Base-by-base conservation (phyloP, 768 basidiomycete genomes). In the Austroboletus festivus region DNA sequence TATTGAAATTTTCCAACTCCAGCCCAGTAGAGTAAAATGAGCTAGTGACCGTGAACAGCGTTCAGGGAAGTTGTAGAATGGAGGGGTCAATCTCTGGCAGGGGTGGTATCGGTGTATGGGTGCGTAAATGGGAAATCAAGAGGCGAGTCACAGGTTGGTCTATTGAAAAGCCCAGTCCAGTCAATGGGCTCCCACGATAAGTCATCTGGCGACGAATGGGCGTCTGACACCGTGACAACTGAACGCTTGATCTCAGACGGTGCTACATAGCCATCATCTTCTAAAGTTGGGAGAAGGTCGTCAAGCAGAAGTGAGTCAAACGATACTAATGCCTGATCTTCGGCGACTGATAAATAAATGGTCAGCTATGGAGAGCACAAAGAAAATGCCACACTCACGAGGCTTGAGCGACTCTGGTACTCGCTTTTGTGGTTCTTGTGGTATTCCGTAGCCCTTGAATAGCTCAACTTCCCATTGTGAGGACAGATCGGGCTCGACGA, bases 381-480 rank as follows among this genome's bases (percentile, higher is more conserved):
- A 34, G 10, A 13, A n/a, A 12, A 34, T 5, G 33, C 12, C 37
- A 42, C 15, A 34, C 41, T 56, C 38, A 51, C 48, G 7, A 28
- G 42, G 12, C 9, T 13, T 5, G 4, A 42, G 19, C 5, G 38
- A 3, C 11, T 28, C 24, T 7, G 11, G 31, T 20, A 16, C 13
- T 3, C 22, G 21, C 21, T 13, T 34, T 20, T 48, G 34, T 23
- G 20, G 6, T 12, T 53, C 35, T 30, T 50, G 55, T 8, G 47
- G 53, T 18, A 60, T 50, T 3, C 4, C 38, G 1, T 70, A 62
- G 0, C 63, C 47, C 7, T 57, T 54, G 26, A 69, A 69, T 42
- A 73, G 20, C 7, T 70, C 60, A 1, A 76, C 61, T 31, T 73
- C 64, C 42, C 70, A 51, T 0, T 48, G 63, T 3, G 55, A n/a